Evolutionary conservation across 129 eudicot genomes (phyloP).

Genomic region (Flaveria trinervia): DNA sequence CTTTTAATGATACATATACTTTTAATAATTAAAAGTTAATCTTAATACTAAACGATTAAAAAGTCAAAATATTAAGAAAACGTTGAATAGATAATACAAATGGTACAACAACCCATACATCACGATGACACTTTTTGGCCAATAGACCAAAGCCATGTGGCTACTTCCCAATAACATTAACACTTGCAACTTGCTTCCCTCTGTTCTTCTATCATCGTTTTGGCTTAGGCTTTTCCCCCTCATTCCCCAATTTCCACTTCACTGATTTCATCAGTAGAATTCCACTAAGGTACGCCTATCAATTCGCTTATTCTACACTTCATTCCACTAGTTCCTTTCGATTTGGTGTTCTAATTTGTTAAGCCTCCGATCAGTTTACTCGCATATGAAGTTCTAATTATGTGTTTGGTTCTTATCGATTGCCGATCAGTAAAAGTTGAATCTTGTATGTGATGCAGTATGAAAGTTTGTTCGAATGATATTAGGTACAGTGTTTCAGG

Average conservation of each 20-base stretch:
- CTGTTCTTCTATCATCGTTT: neutral
- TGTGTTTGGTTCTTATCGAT: slow-evolving; percentile 12
- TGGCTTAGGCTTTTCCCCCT: neutral
- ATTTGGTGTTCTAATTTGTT: slow-evolving; percentile 4
- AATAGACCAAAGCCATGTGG: too few species aligned
- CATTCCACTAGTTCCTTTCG: slow-evolving; percentile 1
- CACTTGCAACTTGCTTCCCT: too few species aligned
- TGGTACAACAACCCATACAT: too few species aligned
- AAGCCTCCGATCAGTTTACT: neutral
- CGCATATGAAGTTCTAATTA: slow-evolving; percentile 1
- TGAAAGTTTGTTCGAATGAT: slow-evolving; percentile 16
- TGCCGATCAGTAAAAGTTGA: neutral
- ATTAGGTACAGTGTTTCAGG: slow-evolving; percentile 26
- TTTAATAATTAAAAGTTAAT: too few species aligned
- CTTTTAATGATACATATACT: too few species aligned
- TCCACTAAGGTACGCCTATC: slow-evolving; percentile 17
- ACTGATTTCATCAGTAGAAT: slow-evolving; percentile 17
- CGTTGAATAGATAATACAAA: too few species aligned
- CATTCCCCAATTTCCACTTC: slow-evolving; percentile 15
- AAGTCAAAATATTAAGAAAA: too few species aligned
- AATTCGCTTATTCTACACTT: slow-evolving; percentile 4
- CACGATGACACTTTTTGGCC: too few species aligned
- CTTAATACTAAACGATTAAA: too few species aligned
- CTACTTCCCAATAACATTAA: too few species aligned
- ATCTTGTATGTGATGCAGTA: slow-evolving; percentile 5